These are phyloP conservation scores for Pythium apleroticum DNA, from an alignment of 352 stramenopile species.

Conservation along the genomic window DNA sequence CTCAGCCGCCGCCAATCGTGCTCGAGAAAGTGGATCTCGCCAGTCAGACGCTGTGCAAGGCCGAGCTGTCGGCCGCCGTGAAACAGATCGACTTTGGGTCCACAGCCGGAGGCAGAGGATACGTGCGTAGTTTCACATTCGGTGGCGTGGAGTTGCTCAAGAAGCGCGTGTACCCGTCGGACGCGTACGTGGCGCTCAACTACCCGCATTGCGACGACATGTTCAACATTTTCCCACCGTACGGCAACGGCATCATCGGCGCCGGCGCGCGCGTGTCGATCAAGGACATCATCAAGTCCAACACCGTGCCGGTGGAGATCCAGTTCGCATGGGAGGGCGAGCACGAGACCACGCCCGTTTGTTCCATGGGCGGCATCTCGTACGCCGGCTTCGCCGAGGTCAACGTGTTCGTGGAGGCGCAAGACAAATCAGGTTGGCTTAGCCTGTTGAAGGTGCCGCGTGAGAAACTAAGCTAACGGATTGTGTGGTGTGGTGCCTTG, in stretches of 20 bases:
- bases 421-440: conserved; percentile 67
- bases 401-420: conserved; percentile 79
- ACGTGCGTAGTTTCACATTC: conserved; percentile 59
- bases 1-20: conserved; percentile 43
- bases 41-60: conserved; percentile 80
- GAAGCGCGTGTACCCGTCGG: conserved; percentile 52
- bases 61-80: conserved; percentile 67
- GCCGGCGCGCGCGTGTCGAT: conserved; percentile 63
- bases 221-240: conserved; percentile 81
- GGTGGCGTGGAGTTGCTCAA: conserved; percentile 64
- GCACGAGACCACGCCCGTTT: conserved; percentile 55
- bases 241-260: conserved; percentile 72
- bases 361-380: conserved; percentile 79
- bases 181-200: conserved; percentile 62
- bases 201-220: conserved; percentile 87
- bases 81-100: conserved; percentile 86
- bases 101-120: conserved; percentile 43
- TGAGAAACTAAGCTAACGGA: conserved; percentile 1
- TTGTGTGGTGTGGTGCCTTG: conserved; percentile 5
- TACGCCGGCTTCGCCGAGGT: conserved; percentile 74
- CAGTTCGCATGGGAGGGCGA: conserved; percentile 60
- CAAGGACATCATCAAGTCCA: conserved; percentile 45
- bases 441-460: neutral
- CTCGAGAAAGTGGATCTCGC: conserved; percentile 45
- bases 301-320: conserved; percentile 47